phyloP scores from a whole-genome alignment of 192 early-diverging fungal genomes.

The Coemansia sp. region DNA sequence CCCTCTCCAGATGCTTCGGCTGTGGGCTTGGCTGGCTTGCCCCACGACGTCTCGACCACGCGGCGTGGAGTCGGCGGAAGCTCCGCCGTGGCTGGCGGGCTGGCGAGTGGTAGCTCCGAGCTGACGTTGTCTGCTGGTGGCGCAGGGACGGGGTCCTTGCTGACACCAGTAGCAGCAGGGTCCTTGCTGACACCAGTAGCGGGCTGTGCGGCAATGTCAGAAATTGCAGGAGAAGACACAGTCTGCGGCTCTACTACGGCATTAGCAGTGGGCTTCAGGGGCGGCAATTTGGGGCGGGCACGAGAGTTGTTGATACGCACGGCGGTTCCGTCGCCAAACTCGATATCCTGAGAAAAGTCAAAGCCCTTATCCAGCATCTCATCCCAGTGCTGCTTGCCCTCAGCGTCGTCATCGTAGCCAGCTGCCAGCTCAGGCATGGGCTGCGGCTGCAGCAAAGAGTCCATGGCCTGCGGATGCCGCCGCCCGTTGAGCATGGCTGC shows the following conservation, averaged over 20 bases:
- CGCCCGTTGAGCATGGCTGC: constrained; percentile 1
- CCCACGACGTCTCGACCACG: constrained; percentile 16
- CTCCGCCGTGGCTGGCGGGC: not conserved
- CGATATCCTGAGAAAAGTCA: constrained; percentile 21
- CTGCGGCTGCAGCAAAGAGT: too few relatives aligned
- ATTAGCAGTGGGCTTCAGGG: not conserved
- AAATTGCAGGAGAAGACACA: not conserved
- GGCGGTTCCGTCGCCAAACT: constrained; percentile 3
- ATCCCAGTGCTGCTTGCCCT: constrained; percentile 10
- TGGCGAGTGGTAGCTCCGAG: not conserved
- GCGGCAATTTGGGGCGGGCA: not conserved
- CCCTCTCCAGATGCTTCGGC: not conserved
- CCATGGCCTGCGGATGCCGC: constrained; percentile 7
- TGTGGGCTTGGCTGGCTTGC: constrained; percentile 7
- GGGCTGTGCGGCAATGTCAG: not conserved
- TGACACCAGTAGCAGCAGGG: not conserved
- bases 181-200: not conserved
- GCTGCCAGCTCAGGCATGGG: not conserved
- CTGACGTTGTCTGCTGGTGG: not conserved
- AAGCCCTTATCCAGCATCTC: constrained; percentile 25
- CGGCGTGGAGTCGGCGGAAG: not conserved
- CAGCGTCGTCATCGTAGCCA: not conserved
- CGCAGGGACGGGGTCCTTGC: not conserved
- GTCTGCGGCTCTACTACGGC: not conserved
- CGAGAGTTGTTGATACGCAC: constrained; percentile 4